phyloP scores from a whole-genome alignment of 1,284 basidiomycete genomes.

The Trichosporon faecale region DNA sequence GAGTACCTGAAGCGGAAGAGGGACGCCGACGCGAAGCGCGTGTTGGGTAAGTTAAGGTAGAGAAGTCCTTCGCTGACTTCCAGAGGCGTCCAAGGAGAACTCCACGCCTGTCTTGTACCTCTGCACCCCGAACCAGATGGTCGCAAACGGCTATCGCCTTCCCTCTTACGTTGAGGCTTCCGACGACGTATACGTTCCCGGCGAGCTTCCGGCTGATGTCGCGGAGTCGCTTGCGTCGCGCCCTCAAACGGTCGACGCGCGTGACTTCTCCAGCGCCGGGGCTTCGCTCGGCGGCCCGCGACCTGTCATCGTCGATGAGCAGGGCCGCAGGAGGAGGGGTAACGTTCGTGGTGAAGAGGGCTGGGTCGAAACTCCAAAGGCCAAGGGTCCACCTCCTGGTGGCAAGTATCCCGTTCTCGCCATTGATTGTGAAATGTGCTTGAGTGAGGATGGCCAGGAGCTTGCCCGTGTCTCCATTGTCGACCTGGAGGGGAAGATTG shows the following conservation, averaged over 20 bases:
- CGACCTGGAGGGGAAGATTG: constrained; percentile 65
- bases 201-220: constrained; percentile 23
- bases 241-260: not conserved
- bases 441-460: constrained; percentile 71
- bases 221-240: constrained; percentile 14
- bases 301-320: constrained; percentile 19
- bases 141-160: constrained; percentile 82
- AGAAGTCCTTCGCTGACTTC: not conserved
- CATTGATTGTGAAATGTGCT: constrained; percentile 89
- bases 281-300: not conserved
- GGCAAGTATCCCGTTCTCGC: constrained; percentile 50
- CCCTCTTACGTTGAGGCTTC: constrained; percentile 66
- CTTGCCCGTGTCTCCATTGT: constrained; percentile 78
- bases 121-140: constrained; percentile 75
- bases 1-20: constrained; percentile 66
- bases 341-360: constrained; percentile 59
- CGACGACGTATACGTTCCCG: constrained; percentile 33
- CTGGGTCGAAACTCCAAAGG: constrained; percentile 67
- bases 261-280: not conserved
- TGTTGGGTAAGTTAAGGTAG: constrained; percentile 30
- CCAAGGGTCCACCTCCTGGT: constrained; percentile 32
- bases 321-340: constrained; percentile 49
- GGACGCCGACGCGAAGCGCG: constrained; percentile 53
- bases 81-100: constrained; percentile 20
- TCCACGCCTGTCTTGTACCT: constrained; percentile 63